phyloP scores from a whole-genome alignment of 164 flowering plant genomes.

The Brasenia schreberi region DNA sequence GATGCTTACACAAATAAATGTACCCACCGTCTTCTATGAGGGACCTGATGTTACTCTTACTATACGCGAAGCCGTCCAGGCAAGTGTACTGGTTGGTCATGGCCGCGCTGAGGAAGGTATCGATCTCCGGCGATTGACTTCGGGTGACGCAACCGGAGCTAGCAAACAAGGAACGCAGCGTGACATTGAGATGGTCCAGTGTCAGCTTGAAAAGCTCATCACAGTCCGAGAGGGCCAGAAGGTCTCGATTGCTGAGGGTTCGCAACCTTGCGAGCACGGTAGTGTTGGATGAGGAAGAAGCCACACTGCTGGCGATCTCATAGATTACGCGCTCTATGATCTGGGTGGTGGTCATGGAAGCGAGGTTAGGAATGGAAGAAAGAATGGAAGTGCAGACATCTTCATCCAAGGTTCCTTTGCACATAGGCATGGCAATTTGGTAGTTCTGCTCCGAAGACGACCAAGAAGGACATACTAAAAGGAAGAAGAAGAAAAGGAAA shows the following conservation, averaged over 20 bases:
- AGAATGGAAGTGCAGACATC: constrained; percentile 64
- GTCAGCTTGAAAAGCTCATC: constrained; percentile 55
- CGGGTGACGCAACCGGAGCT: constrained; percentile 12
- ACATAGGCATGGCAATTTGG: constrained; percentile 33
- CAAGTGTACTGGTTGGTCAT: constrained; percentile 84
- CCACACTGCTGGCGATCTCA: constrained; percentile 30
- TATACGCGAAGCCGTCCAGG: constrained; percentile 67
- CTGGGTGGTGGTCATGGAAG: constrained; percentile 32
- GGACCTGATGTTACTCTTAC: constrained; percentile 6
- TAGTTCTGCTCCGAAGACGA: constrained; percentile 5
- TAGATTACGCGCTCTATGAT: constrained; percentile 32
- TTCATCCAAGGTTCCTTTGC: constrained; percentile 59
- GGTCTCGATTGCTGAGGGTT: constrained; percentile 12
- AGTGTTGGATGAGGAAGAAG: constrained; percentile 30
- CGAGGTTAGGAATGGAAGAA: constrained; percentile 35
- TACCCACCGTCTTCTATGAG: neutral
- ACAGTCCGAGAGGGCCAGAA: constrained; percentile 57
- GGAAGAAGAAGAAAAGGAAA: too few relatives aligned
- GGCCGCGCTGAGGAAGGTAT: constrained; percentile 61
- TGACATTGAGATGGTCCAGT: constrained; percentile 22
- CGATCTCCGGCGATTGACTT: constrained; percentile 18
- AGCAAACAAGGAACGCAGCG: constrained; percentile 25
- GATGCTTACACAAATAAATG: neutral
- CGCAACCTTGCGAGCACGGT: constrained; percentile 14
- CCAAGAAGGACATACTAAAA: too few relatives aligned